A percentile compares a stretch with the other conserved stretches of the same genome.
These are phyloP conservation scores for Penicillium fuscoglaucum DNA, from an alignment of 2,329 filamentous ascomycete genomes.

Conservation along the genomic window DNA sequence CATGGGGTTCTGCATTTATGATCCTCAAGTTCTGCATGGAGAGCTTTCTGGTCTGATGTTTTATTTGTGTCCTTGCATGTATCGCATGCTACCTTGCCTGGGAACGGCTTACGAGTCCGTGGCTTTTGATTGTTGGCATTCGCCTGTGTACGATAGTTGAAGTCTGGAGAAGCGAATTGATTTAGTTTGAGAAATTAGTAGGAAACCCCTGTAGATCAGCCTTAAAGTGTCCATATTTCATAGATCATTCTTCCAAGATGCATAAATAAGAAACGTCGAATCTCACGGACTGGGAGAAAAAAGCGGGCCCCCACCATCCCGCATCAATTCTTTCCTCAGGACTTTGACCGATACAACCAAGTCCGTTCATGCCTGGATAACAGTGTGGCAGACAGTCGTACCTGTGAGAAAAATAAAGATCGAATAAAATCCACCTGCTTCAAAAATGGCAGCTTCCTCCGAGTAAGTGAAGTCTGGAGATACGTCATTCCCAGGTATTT, in stretches of 20 bases:
- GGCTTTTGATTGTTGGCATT: constrained; percentile 16
- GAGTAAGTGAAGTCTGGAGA: constrained; percentile 5
- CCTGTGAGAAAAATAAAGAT: background rate
- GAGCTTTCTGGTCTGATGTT: constrained; percentile 10
- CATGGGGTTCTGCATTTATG: constrained; percentile 17
- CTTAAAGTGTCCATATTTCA: background rate
- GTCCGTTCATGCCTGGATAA: background rate
- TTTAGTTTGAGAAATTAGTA: constrained; percentile 10
- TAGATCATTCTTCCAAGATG: background rate
- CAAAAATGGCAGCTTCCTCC: background rate
- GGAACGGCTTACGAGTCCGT: constrained; percentile 9
- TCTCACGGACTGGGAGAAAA: constrained; percentile 10
- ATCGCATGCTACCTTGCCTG: constrained; percentile 13
- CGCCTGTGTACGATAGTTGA: constrained; percentile 28
- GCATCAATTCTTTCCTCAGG: constrained; percentile 22
- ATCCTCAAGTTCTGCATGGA: constrained; percentile 14
- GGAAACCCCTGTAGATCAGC: background rate
- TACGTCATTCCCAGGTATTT: constrained; percentile 4
- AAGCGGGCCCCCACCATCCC: constrained; percentile 28
- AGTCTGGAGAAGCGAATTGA: constrained; percentile 20
- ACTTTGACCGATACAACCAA: constrained; percentile 16
- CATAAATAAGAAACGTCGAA: background rate
- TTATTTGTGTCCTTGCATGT: constrained; percentile 16
- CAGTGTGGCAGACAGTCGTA: background rate
- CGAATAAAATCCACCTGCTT: background rate